Base-by-base conservation (phyloP, 2,329 filamentous ascomycete genomes). In the Phyllosticta paracitricarpa region DNA sequence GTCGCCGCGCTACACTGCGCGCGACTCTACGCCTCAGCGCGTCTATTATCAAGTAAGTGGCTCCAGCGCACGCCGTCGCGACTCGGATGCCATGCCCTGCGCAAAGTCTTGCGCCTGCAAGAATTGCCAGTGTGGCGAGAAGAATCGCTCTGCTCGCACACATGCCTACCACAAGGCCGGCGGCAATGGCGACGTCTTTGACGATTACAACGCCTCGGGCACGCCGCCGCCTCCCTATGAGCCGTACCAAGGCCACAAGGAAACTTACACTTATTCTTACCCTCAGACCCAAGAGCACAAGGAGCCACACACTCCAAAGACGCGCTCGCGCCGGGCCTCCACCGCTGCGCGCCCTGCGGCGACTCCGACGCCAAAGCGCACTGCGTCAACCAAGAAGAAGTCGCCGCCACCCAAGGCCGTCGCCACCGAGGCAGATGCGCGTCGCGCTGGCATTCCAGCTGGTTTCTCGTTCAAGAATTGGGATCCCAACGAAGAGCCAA, bases 391-490 rank as follows among this genome's bases (percentile, higher is more conserved):
- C 30, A 55, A 71, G 26, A 77, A 76, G 69, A 66, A 72, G 14
- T 59, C 66, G 22, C 68, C 74, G 56, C 75, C 77, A 68, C 65
- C 70, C 61, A 70, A 77, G 54, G 75, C 78, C 68, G 33, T 40
- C 33, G 85, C 85, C 62, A 87, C 84, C 54, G 84, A 83, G 72
- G 88, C 89, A 61, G 84, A 87, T 66, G 84, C 84, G 62, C 77
- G 77, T 64, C 77, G 79, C 30, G 82, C 79, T 70, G 83, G 84
- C 63, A 97, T 99, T 62, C 92, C 94, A 1, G 76, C 85, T 1
- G 93, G 94, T 64, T 99, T 95, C 79, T 96, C 91, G 26, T 85
- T 93, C 72, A 97, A 97, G 82, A 96, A 97, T 79, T 97, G 94
- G 94, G 94, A 99, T 73, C 93, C 93, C 0, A 86, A 85, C 28